Evolutionary conservation across 2,329 filamentous ascomycete species (phyloP).

Genomic region (Elsinoe perseae): DNA sequence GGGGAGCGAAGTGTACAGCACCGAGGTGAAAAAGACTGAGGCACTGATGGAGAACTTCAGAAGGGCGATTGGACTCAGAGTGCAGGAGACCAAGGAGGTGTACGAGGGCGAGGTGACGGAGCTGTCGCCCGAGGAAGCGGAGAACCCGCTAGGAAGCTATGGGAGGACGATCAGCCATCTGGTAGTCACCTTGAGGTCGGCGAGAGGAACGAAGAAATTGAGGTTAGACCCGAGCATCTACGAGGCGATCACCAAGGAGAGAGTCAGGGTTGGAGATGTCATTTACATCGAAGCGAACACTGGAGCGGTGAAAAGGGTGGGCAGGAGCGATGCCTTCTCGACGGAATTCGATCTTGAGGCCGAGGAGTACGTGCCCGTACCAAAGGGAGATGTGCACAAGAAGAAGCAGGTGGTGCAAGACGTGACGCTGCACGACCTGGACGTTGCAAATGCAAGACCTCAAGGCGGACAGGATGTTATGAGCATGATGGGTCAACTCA

Average conservation of each 20-base stretch:
- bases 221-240: conserved; percentile 96
- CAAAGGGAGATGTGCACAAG: conserved; percentile 98
- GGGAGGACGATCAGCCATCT: conserved; percentile 96
- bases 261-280: conserved; percentile 91
- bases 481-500: conserved; percentile 99
- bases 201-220: conserved; percentile 95
- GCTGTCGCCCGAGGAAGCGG: conserved; percentile 92
- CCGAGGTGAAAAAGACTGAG: conserved; percentile 99
- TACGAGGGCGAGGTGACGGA: conserved; percentile 99
- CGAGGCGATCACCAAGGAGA: conserved; percentile 97
- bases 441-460: conserved; percentile 88
- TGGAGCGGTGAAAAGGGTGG: conserved; percentile 93
- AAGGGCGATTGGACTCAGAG: conserved; percentile 88
- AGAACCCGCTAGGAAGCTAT: conserved; percentile 94
- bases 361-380: conserved; percentile 97
- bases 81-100: conserved; percentile 97
- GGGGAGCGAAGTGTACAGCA: conserved; percentile 94
- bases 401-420: conserved; percentile 99
- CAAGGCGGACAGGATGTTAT: conserved; percentile 98
- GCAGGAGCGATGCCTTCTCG: conserved; percentile 90
- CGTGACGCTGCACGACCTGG: conserved; percentile 91
- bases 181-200: conserved; percentile 88
- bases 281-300: conserved; percentile 99
- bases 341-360: conserved; percentile 98
- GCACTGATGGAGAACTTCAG: conserved; percentile 99